phyloP scores from a whole-genome alignment of 2,329 filamentous ascomycete species.

The Grosmannia penicillata region DNA sequence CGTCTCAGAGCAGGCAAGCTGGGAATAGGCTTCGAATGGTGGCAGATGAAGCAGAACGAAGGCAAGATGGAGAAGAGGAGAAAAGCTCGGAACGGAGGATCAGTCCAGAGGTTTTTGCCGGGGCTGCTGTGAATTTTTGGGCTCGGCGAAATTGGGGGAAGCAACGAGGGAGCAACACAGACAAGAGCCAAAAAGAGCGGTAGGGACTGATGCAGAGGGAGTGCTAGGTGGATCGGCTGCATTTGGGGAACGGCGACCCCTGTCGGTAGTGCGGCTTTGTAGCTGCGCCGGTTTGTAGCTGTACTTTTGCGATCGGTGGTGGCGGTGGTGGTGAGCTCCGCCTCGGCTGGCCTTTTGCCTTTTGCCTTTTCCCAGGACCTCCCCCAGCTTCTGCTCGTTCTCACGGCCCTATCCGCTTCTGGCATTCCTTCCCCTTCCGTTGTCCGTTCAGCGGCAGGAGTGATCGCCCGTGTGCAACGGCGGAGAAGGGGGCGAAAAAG shows the following conservation, averaged over 20 bases:
- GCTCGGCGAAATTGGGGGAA: not conserved
- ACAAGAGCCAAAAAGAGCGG: not conserved
- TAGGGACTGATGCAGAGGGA: not conserved
- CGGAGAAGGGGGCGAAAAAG: constrained; percentile 11
- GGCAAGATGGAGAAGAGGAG: no score
- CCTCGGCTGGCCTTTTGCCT: not conserved
- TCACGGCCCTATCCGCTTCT: not conserved
- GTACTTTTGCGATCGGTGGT: no score
- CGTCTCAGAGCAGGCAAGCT: no score
- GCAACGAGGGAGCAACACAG: not conserved
- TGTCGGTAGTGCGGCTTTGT: no score
- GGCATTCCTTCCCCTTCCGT: not conserved
- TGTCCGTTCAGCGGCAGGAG: not conserved
- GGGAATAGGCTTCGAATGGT: no score
- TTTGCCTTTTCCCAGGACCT: not conserved
- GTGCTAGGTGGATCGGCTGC: not conserved
- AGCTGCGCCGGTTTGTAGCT: no score
- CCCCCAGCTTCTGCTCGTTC: no score
- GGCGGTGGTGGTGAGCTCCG: not conserved
- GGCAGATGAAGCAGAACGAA: no score
- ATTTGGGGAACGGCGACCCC: not conserved
- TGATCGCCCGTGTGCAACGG: not conserved
- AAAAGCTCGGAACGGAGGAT: not conserved
- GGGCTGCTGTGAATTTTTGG: not conserved
- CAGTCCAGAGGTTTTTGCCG: not conserved